phyloP scores from a whole-genome alignment of 2,329 filamentous ascomycete species.

The Cladosporium sphaerospermum region DNA sequence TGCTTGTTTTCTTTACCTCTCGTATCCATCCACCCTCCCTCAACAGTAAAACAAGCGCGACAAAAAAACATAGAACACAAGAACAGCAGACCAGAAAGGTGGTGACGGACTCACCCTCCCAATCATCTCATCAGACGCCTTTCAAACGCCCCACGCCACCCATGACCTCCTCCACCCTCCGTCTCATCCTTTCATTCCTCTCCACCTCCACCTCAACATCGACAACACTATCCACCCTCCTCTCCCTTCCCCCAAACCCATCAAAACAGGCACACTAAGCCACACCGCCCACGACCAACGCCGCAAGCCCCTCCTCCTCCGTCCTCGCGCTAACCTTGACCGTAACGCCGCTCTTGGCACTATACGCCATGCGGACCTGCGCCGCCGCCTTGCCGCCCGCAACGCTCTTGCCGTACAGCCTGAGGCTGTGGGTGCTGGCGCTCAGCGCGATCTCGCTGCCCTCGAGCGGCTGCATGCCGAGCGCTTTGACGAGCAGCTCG shows the following conservation, averaged over 20 bases:
- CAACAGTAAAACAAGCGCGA: too few relatives aligned
- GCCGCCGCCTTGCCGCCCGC: conserved; percentile 83
- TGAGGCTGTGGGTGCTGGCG: conserved; percentile 86
- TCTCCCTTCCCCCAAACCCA: not conserved
- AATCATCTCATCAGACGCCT: too few relatives aligned
- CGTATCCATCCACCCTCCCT: too few relatives aligned
- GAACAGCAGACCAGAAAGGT: too few relatives aligned
- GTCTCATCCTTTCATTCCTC: not conserved
- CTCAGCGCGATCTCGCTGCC: conserved; percentile 87
- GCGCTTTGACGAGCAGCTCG: conserved; percentile 76
- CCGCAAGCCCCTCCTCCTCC: conserved; percentile 87
- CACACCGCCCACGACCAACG: conserved; percentile 76
- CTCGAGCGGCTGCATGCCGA: conserved; percentile 89
- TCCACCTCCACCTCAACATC: not conserved
- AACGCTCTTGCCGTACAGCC: conserved; percentile 92
- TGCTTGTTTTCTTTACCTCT: too few relatives aligned
- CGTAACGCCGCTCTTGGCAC: conserved; percentile 85
- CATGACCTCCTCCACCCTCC: conserved; percentile 3
- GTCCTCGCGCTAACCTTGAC: conserved; percentile 90
- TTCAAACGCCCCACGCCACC: conserved; percentile 6
- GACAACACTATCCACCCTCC: not conserved
- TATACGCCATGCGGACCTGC: conserved; percentile 87
- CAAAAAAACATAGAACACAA: too few relatives aligned
- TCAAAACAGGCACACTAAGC: conserved; percentile 48
- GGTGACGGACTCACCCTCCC: too few relatives aligned